Evolutionary conservation across 139 green algal genomes (phyloP), one percentile per base, ranked within the genome.

Genomic region (Chlorella vulgaris): DNA sequence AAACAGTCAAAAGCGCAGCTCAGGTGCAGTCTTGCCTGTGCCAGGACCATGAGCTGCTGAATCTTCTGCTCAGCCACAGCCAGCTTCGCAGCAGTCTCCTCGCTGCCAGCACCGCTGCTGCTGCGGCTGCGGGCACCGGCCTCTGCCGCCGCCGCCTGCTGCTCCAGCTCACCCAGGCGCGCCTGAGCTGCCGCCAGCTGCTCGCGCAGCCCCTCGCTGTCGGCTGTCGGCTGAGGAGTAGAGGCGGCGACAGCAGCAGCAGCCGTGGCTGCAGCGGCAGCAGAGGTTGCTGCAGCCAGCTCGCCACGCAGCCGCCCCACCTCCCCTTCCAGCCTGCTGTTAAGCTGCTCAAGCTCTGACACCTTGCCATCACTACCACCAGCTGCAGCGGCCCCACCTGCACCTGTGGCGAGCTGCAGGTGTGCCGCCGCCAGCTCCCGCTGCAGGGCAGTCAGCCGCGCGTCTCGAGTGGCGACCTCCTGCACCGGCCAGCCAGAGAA

Each of bases 21-120:
- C n/a, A n/a, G n/a, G n/a, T n/a, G n/a, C n/a, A n/a, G n/a, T n/a
- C n/a, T n/a, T n/a, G n/a, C n/a, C 78, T 83, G 42, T 53, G 78
- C 39, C 78, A 78, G 29, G 29, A 35, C 31, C 68, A 71, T 31
- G 13, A 83, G 78, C 38, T 83, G 67, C 35, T 61, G n/a, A 31
- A 83, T 83, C 38, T 78, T 78, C 8, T 36, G 31, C 68, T 83
- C 78, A 3, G 73, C 73, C 29, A 33, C 2, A 0, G 67, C 78
- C 67, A 78, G 53, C 38, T 78, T 70, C 36, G 78, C 78, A 15
- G 78, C 68, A 1, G 55, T 35, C 21, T 78, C 78, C 1, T 62
- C 51, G 26, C 40, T 42, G 15, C 26, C 68, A 15, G 35, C n/a
- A 26, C 43, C 5, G 18, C 77, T 19, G 22, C 76, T 6, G 26